Evolutionary conservation across 139 green algal species (phyloP).

Genomic region (Picochlorum sp.): DNA sequence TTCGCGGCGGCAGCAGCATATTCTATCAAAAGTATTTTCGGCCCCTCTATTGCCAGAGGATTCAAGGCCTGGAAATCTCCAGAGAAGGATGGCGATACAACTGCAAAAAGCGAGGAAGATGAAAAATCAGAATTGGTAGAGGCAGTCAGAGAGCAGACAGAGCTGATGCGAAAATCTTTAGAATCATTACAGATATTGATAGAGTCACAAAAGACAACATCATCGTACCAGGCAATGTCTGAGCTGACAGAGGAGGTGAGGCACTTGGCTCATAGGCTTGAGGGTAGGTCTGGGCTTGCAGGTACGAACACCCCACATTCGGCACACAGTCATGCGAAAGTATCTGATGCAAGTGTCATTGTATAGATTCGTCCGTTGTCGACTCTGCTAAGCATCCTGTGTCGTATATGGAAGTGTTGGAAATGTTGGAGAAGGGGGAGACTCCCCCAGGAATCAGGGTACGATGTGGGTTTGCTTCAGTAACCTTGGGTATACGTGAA

Average conservation of each 20-base stretch:
- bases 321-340: too few species aligned
- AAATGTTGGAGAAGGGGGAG: conserved; percentile 72
- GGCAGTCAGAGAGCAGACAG: conserved; percentile 36
- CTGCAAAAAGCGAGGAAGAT: conserved; percentile 2
- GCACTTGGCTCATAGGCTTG: too few species aligned
- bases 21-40: conserved; percentile 36
- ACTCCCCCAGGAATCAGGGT: conserved; percentile 64
- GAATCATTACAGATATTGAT: conserved; percentile 34
- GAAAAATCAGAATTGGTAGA: conserved; percentile 24
- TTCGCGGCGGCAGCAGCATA: conserved; percentile 48
- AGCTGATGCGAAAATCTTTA: conserved; percentile 32
- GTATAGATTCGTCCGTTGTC: not conserved
- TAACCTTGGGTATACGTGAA: not conserved
- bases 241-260: too few species aligned
- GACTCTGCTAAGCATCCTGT: conserved; percentile 24
- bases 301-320: too few species aligned
- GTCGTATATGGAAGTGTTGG: conserved; percentile 69
- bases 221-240: too few species aligned
- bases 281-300: not conserved
- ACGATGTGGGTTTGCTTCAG: not conserved
- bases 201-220: too few species aligned
- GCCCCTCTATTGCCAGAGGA: conserved; percentile 28
- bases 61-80: not conserved
- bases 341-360: too few species aligned
- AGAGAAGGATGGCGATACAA: not conserved